Evolutionary conservation across 2,329 filamentous ascomycete genomes (phyloP), one percentile per base, ranked within the genome.

Genomic region (Cercospora canescens): DNA sequence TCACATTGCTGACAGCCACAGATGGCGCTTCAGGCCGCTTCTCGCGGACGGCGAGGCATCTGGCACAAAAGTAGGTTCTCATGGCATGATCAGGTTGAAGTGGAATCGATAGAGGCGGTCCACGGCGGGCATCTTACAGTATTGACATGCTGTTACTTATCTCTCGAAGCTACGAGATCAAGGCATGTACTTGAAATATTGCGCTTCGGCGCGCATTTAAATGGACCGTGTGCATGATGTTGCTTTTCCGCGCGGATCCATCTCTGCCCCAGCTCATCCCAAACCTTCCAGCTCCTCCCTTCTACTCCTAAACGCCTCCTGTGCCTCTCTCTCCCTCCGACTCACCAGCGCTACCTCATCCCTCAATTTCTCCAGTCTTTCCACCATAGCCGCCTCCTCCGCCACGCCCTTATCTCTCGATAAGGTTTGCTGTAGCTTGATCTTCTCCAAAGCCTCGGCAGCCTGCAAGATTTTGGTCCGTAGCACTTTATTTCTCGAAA

Each of bases 311-410:
- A 95, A 99, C 73, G 90, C 78, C 70, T 97, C 93, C 80, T 99
- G 95, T 6, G 93, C 93, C 80, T 97, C 93, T 65, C 94, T 85
- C 82, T 98, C 94, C 69, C 94, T 85, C 72, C 88, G 88, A 71
- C 88, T 91, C 9, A 98, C 86, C 72, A 91, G 92, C 6, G 84
- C 86, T 24, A 97, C 93, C 77, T 97, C 93, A n/a, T 91, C 90
- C 59, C 93, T 87, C 64, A 97, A 80, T 11, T 85, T 84, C 71
- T 91, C 91, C 60, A 98, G 81, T 32, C 95, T 85, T 63, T 88
- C 85, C 54, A 84, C 83, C 65, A 97, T 85, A 0, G 91, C 91
- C 5, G 89, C 89, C 68, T 94, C 88, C 77, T 99, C 95, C 0
- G 88, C 91, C 41, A 92, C 87, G 70, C 28, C 35, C 30, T 34